phyloP scores from a whole-genome alignment of 176 grass and related monocot species.

The Miscanthus lutarioriparius region DNA sequence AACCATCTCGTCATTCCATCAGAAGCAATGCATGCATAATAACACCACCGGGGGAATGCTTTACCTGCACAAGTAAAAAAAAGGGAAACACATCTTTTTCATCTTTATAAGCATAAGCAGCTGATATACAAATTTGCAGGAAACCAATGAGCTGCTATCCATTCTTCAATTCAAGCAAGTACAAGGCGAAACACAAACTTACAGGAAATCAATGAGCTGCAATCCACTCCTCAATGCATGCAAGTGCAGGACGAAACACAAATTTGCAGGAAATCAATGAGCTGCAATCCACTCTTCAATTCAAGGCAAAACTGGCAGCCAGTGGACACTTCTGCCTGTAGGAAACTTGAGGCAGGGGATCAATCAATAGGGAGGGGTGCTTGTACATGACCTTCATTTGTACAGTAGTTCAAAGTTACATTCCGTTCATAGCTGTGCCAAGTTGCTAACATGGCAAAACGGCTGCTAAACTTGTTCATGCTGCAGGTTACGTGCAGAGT shows the following conservation, averaged over 20 bases:
- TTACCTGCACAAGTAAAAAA: too few relatives aligned
- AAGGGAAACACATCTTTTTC: background rate
- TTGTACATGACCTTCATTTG: background rate
- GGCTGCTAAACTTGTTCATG: background rate
- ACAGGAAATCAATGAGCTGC: background rate
- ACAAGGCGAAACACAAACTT: background rate
- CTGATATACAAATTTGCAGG: slow-evolving; percentile 23
- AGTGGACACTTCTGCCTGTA: background rate
- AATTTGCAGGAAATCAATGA: slow-evolving; percentile 35
- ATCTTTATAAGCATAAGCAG: background rate
- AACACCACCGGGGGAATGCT: too few relatives aligned
- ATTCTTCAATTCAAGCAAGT: slow-evolving; percentile 26
- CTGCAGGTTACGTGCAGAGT: background rate
- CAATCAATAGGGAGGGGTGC: background rate
- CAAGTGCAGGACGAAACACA: too few relatives aligned
- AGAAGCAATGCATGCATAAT: too few relatives aligned
- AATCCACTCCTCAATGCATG: background rate
- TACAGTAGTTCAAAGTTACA: background rate
- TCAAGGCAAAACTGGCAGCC: background rate
- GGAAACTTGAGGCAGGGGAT: background rate
- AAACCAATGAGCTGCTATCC: slow-evolving; percentile 32
- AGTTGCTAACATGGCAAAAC: background rate
- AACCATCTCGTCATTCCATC: too few relatives aligned
- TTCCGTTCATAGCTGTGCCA: background rate
- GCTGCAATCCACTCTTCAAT: slow-evolving; percentile 34